Evolutionary conservation across 2,329 filamentous ascomycete genomes (phyloP).

Genomic region (Sarocladiaceae sp.): DNA sequence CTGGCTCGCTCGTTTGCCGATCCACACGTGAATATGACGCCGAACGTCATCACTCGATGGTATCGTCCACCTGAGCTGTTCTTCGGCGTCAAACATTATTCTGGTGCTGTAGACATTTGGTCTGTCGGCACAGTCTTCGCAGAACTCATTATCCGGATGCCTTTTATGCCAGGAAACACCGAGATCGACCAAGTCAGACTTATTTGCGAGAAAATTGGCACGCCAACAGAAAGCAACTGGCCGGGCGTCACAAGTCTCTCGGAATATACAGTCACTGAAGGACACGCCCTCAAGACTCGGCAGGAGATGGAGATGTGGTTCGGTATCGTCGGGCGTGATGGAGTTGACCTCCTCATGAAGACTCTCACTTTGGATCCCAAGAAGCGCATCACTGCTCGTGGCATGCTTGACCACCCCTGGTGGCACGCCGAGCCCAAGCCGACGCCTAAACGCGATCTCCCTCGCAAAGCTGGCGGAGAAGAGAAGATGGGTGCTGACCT

Average conservation of each 20-base stretch:
- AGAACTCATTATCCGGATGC: constrained; percentile 76
- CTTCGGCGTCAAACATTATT: constrained; percentile 84
- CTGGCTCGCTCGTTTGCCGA: constrained; percentile 85
- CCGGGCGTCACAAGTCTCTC: constrained; percentile 78
- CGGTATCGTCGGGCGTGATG: constrained; percentile 70
- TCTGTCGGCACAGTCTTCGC: constrained; percentile 89
- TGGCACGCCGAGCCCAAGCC: constrained; percentile 81
- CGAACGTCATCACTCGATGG: constrained; percentile 93
- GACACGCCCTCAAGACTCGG: constrained; percentile 56
- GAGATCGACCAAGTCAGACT: constrained; percentile 82
- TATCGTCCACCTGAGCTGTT: constrained; percentile 92
- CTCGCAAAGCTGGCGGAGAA: constrained; percentile 65
- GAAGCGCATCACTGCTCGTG: constrained; percentile 69
- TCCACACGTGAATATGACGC: constrained; percentile 82
- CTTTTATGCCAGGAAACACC: constrained; percentile 75
- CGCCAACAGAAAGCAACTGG: constrained; percentile 92
- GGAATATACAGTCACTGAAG: constrained; percentile 68
- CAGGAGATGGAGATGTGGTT: constrained; percentile 74
- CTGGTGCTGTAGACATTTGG: constrained; percentile 89
- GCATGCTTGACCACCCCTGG: constrained; percentile 77
- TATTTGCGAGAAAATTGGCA: constrained; percentile 81
- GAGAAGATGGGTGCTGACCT: constrained; percentile 78
- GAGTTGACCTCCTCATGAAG: constrained; percentile 80
- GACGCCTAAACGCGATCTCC: constrained; percentile 74
- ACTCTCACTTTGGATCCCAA: constrained; percentile 84